These are phyloP conservation scores for Plectosphaerella cucumerina DNA, from an alignment of 2,329 filamentous ascomycete genomes.

Conservation along the genomic window DNA sequence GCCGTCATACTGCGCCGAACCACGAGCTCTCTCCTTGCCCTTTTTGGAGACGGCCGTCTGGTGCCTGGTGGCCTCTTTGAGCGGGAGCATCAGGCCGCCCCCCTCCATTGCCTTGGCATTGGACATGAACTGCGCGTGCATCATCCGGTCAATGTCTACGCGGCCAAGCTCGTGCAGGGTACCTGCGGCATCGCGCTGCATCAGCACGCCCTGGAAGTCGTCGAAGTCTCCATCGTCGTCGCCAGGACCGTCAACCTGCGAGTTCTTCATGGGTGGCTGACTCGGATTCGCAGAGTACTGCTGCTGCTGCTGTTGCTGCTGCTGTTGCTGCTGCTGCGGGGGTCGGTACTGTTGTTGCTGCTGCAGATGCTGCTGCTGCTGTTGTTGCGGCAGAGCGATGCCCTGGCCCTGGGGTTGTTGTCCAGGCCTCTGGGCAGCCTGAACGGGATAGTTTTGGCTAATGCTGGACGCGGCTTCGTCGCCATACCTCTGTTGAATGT, in stretches of 20 bases:
- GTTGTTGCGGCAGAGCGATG: neutral
- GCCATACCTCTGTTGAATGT: slow-evolving; percentile 58
- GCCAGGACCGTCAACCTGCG: slow-evolving; percentile 69
- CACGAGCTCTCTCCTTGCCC: slow-evolving; percentile 16
- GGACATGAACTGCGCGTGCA: slow-evolving; percentile 64
- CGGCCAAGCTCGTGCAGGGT: slow-evolving; percentile 52
- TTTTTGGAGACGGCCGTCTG: slow-evolving; percentile 15
- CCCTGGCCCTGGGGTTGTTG: neutral
- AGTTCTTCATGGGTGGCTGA: slow-evolving; percentile 18
- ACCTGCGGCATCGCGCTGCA: slow-evolving; percentile 50
- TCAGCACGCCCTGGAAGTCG: slow-evolving; percentile 54
- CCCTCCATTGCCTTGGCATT: slow-evolving; percentile 68
- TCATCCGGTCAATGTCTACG: slow-evolving; percentile 62
- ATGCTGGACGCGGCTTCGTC: slow-evolving; percentile 62
- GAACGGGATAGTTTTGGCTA: slow-evolving; percentile 25
- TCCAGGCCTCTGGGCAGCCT: neutral
- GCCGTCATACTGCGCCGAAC: slow-evolving; percentile 56
- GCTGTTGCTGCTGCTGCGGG: slow-evolving; percentile 19
- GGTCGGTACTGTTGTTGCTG: slow-evolving; percentile 5
- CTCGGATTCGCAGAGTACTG: slow-evolving; percentile 17
- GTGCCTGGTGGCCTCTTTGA: slow-evolving; percentile 49
- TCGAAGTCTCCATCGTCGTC: slow-evolving; percentile 47
- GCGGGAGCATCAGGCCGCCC: slow-evolving; percentile 70
- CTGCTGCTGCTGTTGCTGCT: slow-evolving; percentile 16
- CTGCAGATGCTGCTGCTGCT: slow-evolving; percentile 17